Evolutionary conservation across 139 green algal genomes (phyloP).

Genomic region (Micromonas pusilla): DNA sequence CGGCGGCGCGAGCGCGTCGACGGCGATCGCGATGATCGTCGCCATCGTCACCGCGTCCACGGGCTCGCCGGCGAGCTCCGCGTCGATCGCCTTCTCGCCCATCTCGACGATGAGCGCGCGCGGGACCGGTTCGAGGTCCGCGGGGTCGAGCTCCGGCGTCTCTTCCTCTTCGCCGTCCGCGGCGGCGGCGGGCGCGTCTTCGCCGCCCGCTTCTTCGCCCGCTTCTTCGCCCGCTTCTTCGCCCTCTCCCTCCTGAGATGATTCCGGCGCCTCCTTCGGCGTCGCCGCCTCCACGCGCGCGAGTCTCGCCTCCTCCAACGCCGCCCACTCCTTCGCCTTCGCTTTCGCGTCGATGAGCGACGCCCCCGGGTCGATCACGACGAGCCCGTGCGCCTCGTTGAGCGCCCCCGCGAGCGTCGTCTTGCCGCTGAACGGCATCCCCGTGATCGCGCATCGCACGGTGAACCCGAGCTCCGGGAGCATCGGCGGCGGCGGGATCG

Average conservation of each 20-base stretch:
- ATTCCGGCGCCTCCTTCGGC: background rate
- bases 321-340: background rate
- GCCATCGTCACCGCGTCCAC: constrained; percentile 25
- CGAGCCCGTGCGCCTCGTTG: background rate
- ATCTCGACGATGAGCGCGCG: background rate
- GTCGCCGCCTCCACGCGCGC: background rate
- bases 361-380: background rate
- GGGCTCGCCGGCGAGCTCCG: background rate
- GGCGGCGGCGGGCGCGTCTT: too few species aligned
- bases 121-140: too few species aligned
- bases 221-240: too few species aligned
- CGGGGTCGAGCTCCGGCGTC: background rate
- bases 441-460: constrained; percentile 54
- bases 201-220: too few species aligned
- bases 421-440: constrained; percentile 59
- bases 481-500: background rate
- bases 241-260: background rate
- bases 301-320: background rate
- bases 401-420: constrained; percentile 7
- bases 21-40: constrained; percentile 35
- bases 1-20: constrained; percentile 39
- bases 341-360: background rate
- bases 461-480: constrained; percentile 25
- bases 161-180: background rate
- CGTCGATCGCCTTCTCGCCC: background rate